Conservation (phyloP, 2,329 filamentous ascomycete species). For the Calonectria pseudoreteaudii region DNA sequence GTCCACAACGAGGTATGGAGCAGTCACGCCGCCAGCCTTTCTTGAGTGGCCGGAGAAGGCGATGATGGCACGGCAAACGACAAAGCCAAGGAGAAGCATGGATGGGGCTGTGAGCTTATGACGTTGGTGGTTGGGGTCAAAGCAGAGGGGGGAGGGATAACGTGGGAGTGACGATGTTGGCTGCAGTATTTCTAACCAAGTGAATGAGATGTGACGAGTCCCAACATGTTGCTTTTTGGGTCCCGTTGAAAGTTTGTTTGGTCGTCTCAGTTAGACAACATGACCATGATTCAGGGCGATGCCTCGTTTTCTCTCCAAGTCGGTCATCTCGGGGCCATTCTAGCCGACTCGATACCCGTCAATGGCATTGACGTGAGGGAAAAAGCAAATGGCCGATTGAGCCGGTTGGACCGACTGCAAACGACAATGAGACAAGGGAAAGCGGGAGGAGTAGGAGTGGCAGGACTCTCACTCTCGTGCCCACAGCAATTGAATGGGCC, state of each 20-base stretch:
- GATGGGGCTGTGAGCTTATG: background rate
- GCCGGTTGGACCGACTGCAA: background rate
- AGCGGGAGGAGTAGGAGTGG: background rate
- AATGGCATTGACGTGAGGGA: background rate
- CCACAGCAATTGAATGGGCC: background rate
- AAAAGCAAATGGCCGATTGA: background rate
- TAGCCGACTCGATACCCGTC: background rate
- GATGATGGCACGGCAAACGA: background rate
- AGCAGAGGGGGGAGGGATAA: background rate
- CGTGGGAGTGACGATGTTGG: background rate
- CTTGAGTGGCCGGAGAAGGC: background rate
- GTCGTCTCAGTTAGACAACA: constrained; percentile 3
- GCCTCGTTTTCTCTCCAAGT: constrained; percentile 6
- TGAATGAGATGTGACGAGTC: constrained; percentile 14
- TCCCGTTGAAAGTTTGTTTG: background rate
- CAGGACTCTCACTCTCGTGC: background rate
- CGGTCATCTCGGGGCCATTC: background rate
- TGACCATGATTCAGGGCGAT: background rate
- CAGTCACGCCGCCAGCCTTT: background rate
- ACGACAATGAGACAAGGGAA: background rate
- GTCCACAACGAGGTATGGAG: constrained; percentile 6
- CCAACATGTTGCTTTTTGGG: background rate
- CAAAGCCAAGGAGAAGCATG: background rate
- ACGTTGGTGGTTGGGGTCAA: background rate
- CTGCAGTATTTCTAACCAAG: background rate